Conservation (phyloP, 768 basidiomycete genomes). For the Naganishia friedmannii region DNA sequence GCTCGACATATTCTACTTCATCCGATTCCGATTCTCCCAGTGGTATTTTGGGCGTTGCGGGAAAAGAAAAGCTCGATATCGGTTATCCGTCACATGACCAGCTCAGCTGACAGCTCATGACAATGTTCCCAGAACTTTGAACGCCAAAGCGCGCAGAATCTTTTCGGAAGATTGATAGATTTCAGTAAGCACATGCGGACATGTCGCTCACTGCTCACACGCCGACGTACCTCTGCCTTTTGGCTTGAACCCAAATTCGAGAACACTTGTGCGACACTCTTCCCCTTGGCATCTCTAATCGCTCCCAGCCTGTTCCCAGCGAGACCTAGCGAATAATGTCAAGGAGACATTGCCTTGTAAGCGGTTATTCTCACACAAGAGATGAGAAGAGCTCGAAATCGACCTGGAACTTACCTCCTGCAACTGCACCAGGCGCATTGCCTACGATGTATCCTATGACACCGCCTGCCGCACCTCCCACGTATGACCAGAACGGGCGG, state of each 20-base stretch:
- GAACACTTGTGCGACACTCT: slow-evolving; percentile 87
- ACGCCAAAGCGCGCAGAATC: slow-evolving; percentile 75
- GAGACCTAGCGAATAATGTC: slow-evolving; percentile 45
- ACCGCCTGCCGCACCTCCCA: slow-evolving; percentile 57
- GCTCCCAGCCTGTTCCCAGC: slow-evolving; percentile 90
- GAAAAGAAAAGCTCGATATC: not conserved
- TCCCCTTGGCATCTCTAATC: slow-evolving; percentile 85
- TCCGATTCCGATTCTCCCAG: not conserved
- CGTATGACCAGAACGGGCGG: slow-evolving; percentile 49
- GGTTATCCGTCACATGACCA: not conserved
- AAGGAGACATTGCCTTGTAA: not conserved
- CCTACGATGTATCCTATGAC: slow-evolving; percentile 62
- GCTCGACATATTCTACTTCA: not conserved
- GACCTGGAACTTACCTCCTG: slow-evolving; percentile 59
- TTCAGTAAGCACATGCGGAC: too few relatives aligned
- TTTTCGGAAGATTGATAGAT: slow-evolving; percentile 51
- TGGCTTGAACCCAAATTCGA: slow-evolving; percentile 68
- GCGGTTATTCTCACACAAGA: not conserved
- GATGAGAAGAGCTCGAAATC: not conserved
- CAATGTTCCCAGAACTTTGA: slow-evolving; percentile 69
- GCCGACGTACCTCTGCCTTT: slow-evolving; percentile 73
- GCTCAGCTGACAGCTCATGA: not conserved
- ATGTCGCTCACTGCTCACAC: too few relatives aligned
- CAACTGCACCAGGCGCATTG: slow-evolving; percentile 78
- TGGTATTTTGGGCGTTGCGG: too few relatives aligned